Evolutionary conservation across 2,329 filamentous ascomycete genomes (phyloP), one percentile per base, ranked within the genome.

Genomic region (Monilinia laxa): DNA sequence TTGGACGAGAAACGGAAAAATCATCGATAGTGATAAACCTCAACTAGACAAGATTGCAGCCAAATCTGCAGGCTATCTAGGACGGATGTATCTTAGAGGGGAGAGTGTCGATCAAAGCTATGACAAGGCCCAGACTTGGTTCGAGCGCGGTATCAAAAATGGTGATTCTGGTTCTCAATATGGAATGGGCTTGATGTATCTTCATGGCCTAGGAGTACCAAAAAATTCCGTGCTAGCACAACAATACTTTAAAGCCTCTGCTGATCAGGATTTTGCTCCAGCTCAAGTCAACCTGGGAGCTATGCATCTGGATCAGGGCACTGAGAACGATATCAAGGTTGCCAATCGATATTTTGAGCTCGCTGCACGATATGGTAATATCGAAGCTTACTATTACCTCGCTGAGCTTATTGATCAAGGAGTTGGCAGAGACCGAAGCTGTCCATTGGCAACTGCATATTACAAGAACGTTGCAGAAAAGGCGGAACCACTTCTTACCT

Each of bases 341-440:
- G 89, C 89, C 4, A 85, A 83, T 49, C 82, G 84, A 62, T 91
- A 91, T 75, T 91, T 92, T 70, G 88, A 91, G 71, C 80, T 90
- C 57, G 89, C 89, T 16, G 85, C 86, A 65, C 82, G 87, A 63
- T 87, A 88, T 75, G 85, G 87, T 3, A 86, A 89, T 73, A 88
- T 91, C 69, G 89, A 91, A 76, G 87, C 88, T 0, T 89, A 86
- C 73, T 92, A 91, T 76, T 91, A 90, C 72, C 82, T 92, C 2
- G 89, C 88, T 1, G 89, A 91, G 74, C 81, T 92, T 70, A 85
- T 83, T 55, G 82, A 90, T 67, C 83, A 86, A 69, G 89, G 87
- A 0, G 80, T 91, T 64, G 88, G 87, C 11, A 80, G 87, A 52
- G 87, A 90, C 60, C 82, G 85, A 67, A 87, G 87, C 55, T 92